Percentiles rank a stretch among this genome's conserved stretches.
phyloP scores from a whole-genome alignment of 441 rosid species.

The Bruguiera hainesii region DNA sequence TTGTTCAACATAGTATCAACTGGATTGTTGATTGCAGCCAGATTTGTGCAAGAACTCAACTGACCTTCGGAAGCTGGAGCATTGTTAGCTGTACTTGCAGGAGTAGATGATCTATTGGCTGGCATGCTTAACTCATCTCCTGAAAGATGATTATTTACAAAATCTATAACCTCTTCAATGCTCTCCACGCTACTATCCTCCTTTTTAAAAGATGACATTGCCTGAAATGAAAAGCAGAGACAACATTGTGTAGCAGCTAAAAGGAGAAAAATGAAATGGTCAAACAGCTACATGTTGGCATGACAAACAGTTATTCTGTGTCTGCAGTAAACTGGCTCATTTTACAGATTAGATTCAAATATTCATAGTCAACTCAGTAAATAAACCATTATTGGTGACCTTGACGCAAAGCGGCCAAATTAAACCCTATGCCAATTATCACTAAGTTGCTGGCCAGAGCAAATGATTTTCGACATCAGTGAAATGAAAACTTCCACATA shows the following conservation, averaged over 20 bases:
- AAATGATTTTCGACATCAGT: too few relatives aligned
- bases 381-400: too few relatives aligned
- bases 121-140: conserved; percentile 49
- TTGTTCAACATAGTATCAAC: conserved; percentile 33
- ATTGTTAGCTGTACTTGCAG: conserved; percentile 30
- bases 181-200: conserved; percentile 56
- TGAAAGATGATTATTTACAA: conserved; percentile 59
- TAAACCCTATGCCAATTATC: too few relatives aligned
- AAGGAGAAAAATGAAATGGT: not conserved
- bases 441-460: too few relatives aligned
- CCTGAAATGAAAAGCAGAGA: conserved; percentile 44
- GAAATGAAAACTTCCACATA: not conserved
- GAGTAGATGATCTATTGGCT: conserved; percentile 29
- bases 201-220: conserved; percentile 63
- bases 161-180: conserved; percentile 74
- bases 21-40: conserved; percentile 24
- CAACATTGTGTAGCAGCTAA: not conserved
- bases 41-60: conserved; percentile 26
- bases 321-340: not conserved
- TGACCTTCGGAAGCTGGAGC: conserved; percentile 40
- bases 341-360: not conserved
- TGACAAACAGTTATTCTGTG: too few relatives aligned
- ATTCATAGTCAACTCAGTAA: too few relatives aligned
- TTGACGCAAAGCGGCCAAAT: too few relatives aligned
- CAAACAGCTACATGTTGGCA: too few relatives aligned